Evolutionary conservation across 2,329 filamentous ascomycete species (phyloP), one percentile per base, ranked within the genome.

Genomic region (Dothidotthia symphoricarpi): DNA sequence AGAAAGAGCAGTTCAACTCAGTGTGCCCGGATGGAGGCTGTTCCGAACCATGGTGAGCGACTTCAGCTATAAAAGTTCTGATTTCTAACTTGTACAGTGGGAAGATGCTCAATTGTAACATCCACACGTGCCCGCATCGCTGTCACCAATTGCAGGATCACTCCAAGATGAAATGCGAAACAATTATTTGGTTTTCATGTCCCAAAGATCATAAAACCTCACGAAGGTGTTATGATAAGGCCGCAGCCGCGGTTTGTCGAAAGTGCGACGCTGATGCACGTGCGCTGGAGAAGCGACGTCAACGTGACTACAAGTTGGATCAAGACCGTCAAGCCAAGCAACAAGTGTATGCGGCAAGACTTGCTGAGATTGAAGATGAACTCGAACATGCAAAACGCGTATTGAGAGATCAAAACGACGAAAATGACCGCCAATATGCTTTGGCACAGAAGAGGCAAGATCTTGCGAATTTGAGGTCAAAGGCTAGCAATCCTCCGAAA

Each of bases 11-110:
- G 28, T 89, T 89, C 52, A 75, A 81, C 3, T 57, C 43, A 0
- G 62, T 75, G 13, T 84, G 78, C 26, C 85, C 85, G 0, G 83
- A 89, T 55, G 85, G 86, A 4, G 86, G 86, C 0, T 89, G 85
- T 45, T 67, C 68, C 0, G 69, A 79, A 32, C 71, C 70, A 14
- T 89, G 85, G 80, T 83, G 67, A 61, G 72, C 15, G 4, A 13
- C 12, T n/a, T 15, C 12, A 33, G 9, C 5, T 6, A 22, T 9
- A 22, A 22, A 22, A 22, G 19, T 22, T 19, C 10, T n/a, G 16
- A 36, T 34, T 33, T 24, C 43, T 63, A 34, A 57, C 11, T 25
- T 16, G 6, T 10, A 4, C 34, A 82, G 81, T 58, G 71, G 69
- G 1, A 64, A 52, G 0, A 51, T 59, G 2, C 66, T 88, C 2